Conservation (phyloP, 78 protist genomes). For the Dictyostelium capitatum region DNA sequence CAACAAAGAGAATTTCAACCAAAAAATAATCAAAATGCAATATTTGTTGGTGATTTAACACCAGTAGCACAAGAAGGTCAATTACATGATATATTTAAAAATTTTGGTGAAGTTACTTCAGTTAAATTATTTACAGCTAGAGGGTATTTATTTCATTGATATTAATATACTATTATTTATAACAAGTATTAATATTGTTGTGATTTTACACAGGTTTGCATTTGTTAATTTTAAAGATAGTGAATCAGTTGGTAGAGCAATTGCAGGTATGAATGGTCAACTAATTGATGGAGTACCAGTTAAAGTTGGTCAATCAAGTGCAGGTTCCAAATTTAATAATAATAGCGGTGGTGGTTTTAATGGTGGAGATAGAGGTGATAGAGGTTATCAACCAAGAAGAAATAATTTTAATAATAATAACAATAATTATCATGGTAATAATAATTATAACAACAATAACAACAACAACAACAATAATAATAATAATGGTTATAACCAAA, state of each 20-base stretch:
- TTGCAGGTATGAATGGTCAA: conserved; percentile 17
- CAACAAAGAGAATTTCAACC: not conserved
- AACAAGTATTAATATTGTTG: not conserved
- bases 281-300: conserved; percentile 23
- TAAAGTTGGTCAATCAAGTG: conserved; percentile 44
- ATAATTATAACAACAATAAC: not conserved
- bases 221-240: conserved; percentile 50
- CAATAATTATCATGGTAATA: not conserved
- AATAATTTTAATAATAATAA: not conserved
- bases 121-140: conserved; percentile 35
- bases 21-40: conserved; percentile 10
- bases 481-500: not conserved
- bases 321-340: not conserved
- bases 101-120: conserved; percentile 31
- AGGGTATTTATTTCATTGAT: conserved; percentile 30
- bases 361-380: not conserved
- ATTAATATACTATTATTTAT: not conserved
- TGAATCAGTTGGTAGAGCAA: conserved; percentile 35
- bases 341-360: not conserved
- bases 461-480: not conserved
- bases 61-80: not conserved
- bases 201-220: conserved; percentile 4
- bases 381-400: not conserved
- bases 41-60: conserved; percentile 50
- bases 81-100: not conserved